A percentile compares a stretch with the other conserved stretches of the same genome.
Conservation (phyloP, 129 eudicot genomes). For the Lactuca sativa region DNA sequence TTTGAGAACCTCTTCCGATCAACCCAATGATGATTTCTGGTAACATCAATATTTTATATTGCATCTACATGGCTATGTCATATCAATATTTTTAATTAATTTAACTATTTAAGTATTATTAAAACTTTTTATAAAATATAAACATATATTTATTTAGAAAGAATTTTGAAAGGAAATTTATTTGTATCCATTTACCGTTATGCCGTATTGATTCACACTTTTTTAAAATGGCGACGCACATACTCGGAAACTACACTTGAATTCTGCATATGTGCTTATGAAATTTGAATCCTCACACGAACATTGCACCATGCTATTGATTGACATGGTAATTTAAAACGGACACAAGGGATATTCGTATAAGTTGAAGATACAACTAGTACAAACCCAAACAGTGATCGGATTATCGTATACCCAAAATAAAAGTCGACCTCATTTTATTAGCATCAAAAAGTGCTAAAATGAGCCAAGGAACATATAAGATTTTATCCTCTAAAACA, state of each 20-base stretch:
- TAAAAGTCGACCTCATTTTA: constrained; percentile 14
- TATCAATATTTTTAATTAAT: too few species aligned
- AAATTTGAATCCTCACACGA: too few species aligned
- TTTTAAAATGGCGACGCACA: too few species aligned
- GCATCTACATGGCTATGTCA: too few species aligned
- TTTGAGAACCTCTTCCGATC: too few species aligned
- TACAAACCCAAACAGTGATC: constrained; percentile 25
- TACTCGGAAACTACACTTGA: too few species aligned
- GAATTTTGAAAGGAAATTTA: background rate
- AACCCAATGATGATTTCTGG: too few species aligned
- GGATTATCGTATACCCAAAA: constrained; percentile 13
- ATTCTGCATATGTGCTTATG: too few species aligned
- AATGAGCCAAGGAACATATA: constrained; percentile 13
- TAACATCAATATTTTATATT: too few species aligned
- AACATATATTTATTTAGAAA: constrained; percentile 2
- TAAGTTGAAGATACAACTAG: background rate
- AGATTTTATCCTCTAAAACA: background rate
- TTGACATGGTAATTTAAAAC: constrained; percentile 1
- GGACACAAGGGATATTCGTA: background rate
- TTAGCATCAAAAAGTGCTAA: constrained; percentile 11
- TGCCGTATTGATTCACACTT: too few species aligned
- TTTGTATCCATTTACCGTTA: background rate
- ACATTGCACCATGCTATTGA: too few species aligned
- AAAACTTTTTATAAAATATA: background rate
- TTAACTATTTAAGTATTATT: too few species aligned